A percentile compares a stretch with the other conserved stretches of the same genome.
These are phyloP conservation scores for Russula earlei DNA, from an alignment of 768 basidiomycete species.

Conservation along the genomic window DNA sequence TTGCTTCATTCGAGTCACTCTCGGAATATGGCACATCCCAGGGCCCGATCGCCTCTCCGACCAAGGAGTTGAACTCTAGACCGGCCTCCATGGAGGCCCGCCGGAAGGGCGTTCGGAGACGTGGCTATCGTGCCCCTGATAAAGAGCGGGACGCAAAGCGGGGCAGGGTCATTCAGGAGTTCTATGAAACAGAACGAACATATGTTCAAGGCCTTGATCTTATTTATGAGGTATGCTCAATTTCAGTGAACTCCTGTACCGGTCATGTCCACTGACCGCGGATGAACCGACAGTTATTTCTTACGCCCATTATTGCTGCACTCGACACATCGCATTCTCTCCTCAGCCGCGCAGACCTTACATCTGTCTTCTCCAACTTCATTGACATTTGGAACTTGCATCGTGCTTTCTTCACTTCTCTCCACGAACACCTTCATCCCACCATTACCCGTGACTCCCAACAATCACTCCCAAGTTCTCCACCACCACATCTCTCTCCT, in stretches of 20 bases:
- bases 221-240: constrained; percentile 58
- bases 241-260: background rate
- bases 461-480: constrained; percentile 23
- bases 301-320: constrained; percentile 68
- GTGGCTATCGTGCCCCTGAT: constrained; percentile 33
- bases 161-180: constrained; percentile 65
- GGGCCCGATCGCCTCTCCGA: constrained; percentile 24
- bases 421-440: constrained; percentile 37
- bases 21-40: constrained; percentile 38
- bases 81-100: constrained; percentile 34
- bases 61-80: constrained; percentile 24
- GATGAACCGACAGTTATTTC: constrained; percentile 53
- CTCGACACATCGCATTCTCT: constrained; percentile 60
- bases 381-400: constrained; percentile 89
- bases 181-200: constrained; percentile 70
- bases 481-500: constrained; percentile 41
- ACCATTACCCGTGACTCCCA: background rate
- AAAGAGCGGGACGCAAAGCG: constrained; percentile 47
- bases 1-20: constrained; percentile 66
- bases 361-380: constrained; percentile 76
- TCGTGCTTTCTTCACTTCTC: constrained; percentile 57
- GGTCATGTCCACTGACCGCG: background rate
- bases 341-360: constrained; percentile 59
- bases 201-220: constrained; percentile 79
- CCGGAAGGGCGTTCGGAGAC: constrained; percentile 30